Percentiles rank a stretch among this genome's conserved stretches.
These are phyloP conservation scores for Lactarius pseudohatsudake DNA, from an alignment of 768 basidiomycete genomes.

Conservation along the genomic window DNA sequence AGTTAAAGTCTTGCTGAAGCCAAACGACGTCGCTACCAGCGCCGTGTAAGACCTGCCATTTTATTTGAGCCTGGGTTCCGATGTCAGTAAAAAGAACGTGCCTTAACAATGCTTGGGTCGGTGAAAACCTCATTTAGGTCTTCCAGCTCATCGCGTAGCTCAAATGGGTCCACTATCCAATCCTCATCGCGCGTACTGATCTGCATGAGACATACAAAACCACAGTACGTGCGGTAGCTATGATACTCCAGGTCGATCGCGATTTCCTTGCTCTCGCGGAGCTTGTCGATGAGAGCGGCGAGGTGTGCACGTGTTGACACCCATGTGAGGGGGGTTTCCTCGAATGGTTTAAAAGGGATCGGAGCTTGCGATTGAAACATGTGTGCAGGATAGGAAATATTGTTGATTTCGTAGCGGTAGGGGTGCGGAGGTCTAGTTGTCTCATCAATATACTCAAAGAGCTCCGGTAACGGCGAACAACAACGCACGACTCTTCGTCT, in stretches of 20 bases:
- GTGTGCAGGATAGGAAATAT: conserved; percentile 62
- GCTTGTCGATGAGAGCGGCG: conserved; percentile 59
- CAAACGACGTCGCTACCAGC: conserved; percentile 93
- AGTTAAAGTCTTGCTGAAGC: conserved; percentile 94
- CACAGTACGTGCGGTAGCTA: conserved; percentile 77
- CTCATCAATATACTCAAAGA: conserved; percentile 23
- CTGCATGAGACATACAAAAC: conserved; percentile 94
- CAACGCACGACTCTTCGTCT: conserved; percentile 24
- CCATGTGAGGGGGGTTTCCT: conserved; percentile 67
- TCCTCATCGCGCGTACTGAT: conserved; percentile 82
- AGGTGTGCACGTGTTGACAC: conserved; percentile 60
- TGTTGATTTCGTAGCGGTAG: conserved; percentile 82
- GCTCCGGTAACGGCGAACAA: neutral
- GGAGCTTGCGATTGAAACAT: conserved; percentile 59
- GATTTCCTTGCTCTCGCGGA: conserved; percentile 71
- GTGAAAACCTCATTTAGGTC: conserved; percentile 82
- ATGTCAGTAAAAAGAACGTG: conserved; percentile 35
- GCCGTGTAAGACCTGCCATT: conserved; percentile 82
- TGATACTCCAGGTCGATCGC: conserved; percentile 97
- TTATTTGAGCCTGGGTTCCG: neutral
- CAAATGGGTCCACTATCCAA: conserved; percentile 83
- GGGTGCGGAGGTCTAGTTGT: conserved; percentile 54
- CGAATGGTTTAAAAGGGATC: conserved; percentile 55
- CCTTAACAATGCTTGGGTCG: conserved; percentile 84
- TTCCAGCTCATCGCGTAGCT: conserved; percentile 70